Base-by-base conservation (phyloP, 257 asterid species). In the Echites panduratus region DNA sequence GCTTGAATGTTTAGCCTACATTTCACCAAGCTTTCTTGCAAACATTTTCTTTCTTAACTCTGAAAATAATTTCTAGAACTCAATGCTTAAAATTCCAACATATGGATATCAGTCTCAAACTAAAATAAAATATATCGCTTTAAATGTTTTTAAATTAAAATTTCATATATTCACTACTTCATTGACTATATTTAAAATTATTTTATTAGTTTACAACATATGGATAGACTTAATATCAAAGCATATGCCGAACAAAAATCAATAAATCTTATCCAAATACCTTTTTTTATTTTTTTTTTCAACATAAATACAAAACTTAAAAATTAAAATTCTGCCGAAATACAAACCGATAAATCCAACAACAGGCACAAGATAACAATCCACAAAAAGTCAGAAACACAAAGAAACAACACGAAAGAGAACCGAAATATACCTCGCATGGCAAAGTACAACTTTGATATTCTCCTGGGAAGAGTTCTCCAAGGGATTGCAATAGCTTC, bases 401-500 rank as follows among this genome's bases (percentile, higher is more conserved):
- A 40, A n/a, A 20, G 20, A 19, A 14, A 20, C 2, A 0, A 7
- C 12, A 22, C 1, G 0, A n/a, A 9, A 10, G 24, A 24, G 48
- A 27, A 32, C 49, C 52, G 45, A 70, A 64, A 58, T 90, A 58
- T 90, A 95, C 99, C 99, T 89, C 98, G 89, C 91, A 92, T 84
- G 71, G 97, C 94, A 61, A 86, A 85, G 84, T 84, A 92, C 81
- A 92, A 81, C 88, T 95, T 95, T 35, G 98, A 85, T 49, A 89
- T 76, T 85, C 82, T 90, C 87, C 82, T 85, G 0, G 99, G 96
- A 79, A 95, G 95, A 74, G 93, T 89, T 75, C 71, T 84, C 99
- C 99, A 95, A 4, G 98, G 96, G 76, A 86, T 80, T 52, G 95
- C 85, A 79, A 90, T 80, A 81, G 99, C 94, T 76, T 90, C 96